Conservation (phyloP, 2,329 filamentous ascomycete species). For the Pyricularia pennisetigena region DNA sequence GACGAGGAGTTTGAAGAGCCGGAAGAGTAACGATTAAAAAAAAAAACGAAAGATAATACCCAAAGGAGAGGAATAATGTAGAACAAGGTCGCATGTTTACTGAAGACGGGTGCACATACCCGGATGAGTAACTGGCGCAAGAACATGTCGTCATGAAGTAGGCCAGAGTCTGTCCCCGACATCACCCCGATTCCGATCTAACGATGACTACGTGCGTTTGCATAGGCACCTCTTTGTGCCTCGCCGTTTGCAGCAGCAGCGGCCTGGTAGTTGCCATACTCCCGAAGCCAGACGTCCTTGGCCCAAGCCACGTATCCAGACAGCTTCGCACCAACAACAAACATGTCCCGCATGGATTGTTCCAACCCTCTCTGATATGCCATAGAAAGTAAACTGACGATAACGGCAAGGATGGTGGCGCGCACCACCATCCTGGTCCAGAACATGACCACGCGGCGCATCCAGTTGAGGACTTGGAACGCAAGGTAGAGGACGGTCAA, state of each 20-base stretch:
- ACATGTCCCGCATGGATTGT: slow-evolving; percentile 50
- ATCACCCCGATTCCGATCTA: not conserved
- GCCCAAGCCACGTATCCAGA: slow-evolving; percentile 35
- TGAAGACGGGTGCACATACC: not conserved
- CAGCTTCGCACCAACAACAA: slow-evolving; percentile 31
- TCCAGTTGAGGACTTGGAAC: slow-evolving; percentile 58
- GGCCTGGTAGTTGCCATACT: slow-evolving; percentile 48
- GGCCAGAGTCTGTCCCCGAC: not conserved
- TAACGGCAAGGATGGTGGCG: slow-evolving; percentile 52
- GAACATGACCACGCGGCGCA: slow-evolving; percentile 64
- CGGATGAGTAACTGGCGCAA: not conserved
- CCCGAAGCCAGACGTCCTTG: slow-evolving; percentile 43
- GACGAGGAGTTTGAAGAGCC: slow-evolving; percentile 48
- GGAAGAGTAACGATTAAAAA: slow-evolving; percentile 14
- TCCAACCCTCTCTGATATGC: slow-evolving; percentile 58
- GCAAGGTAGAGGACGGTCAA: slow-evolving; percentile 47
- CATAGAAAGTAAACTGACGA: slow-evolving; percentile 43
- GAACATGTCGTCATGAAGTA: not conserved
- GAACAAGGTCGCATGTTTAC: not conserved
- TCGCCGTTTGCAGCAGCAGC: slow-evolving; percentile 24
- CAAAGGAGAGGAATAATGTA: not conserved
- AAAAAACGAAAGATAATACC: not conserved
- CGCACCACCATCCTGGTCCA: slow-evolving; percentile 60
- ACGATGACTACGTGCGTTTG: not conserved
- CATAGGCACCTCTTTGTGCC: not conserved